A percentile compares a stretch with the other conserved stretches of the same genome.
Conservation (phyloP, 2,329 filamentous ascomycete genomes). For the Arachnomyces sp. region DNA sequence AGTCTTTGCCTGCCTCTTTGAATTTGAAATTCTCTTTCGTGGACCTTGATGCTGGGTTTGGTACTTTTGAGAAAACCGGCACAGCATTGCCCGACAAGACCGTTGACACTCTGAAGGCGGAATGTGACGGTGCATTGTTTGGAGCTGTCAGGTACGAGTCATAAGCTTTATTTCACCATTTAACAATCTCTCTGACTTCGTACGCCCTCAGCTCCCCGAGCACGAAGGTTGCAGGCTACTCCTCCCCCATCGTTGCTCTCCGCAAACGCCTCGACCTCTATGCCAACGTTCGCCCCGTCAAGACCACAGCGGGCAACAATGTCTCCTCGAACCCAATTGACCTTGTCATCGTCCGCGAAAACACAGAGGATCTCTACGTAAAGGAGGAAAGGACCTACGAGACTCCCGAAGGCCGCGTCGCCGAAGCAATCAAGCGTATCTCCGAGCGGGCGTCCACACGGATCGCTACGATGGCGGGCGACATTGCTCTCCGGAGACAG, state of each 20-base stretch:
- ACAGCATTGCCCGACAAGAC: conserved; percentile 83
- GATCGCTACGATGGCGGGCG: conserved; percentile 88
- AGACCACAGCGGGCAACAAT: conserved; percentile 55
- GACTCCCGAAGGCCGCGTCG: conserved; percentile 67
- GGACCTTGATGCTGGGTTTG: conserved; percentile 86
- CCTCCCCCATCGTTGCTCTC: conserved; percentile 89
- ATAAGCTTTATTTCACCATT: background rate
- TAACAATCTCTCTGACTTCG: too few species aligned
- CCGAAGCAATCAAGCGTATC: conserved; percentile 97
- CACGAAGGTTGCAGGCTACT: conserved; percentile 87
- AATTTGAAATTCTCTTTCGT: conserved; percentile 91
- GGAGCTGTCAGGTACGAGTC: conserved; percentile 69
- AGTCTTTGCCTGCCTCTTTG: conserved; percentile 85
- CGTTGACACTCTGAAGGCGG: conserved; percentile 75
- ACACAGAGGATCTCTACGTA: conserved; percentile 97
- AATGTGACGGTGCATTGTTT: conserved; percentile 94
- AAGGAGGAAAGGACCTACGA: conserved; percentile 88
- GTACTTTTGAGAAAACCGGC: conserved; percentile 85
- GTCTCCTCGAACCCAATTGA: conserved; percentile 62
- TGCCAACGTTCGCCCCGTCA: conserved; percentile 95
- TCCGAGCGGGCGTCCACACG: conserved; percentile 74
- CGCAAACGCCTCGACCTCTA: conserved; percentile 93
- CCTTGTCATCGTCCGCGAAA: conserved; percentile 96
- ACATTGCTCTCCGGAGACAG: conserved; percentile 83
- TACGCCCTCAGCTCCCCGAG: conserved; percentile 62